Percentiles rank a stretch among this genome's conserved stretches.
Conservation (phyloP, 2,329 filamentous ascomycete species). For the Lecanicillium sp. region DNA sequence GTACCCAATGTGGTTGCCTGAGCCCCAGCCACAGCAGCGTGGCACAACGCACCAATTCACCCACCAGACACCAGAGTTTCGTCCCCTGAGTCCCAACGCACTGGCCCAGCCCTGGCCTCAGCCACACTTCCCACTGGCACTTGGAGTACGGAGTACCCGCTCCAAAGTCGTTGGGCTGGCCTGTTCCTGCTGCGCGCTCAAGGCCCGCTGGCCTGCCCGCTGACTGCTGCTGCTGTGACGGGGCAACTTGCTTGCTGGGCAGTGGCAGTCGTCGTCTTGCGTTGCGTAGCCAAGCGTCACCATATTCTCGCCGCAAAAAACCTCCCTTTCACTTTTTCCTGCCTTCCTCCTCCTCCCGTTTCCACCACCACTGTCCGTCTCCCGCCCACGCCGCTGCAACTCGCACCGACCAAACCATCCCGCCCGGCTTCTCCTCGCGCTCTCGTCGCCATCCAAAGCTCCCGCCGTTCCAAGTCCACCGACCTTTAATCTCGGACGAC, state of each 20-base stretch:
- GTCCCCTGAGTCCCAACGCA: neutral
- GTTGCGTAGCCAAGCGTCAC: constrained; percentile 10
- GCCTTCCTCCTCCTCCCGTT: too few relatives aligned
- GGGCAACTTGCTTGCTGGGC: constrained; percentile 1
- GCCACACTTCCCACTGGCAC: too few relatives aligned
- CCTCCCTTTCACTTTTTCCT: constrained; percentile 5
- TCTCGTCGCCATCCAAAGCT: too few relatives aligned
- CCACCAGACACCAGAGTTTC: neutral
- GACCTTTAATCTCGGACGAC: neutral
- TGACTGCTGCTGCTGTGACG: too few relatives aligned
- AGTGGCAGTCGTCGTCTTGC: neutral
- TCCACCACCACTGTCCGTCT: neutral
- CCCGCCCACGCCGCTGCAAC: neutral
- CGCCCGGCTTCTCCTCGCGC: neutral
- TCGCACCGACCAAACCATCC: too few relatives aligned
- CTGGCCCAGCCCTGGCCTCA: neutral
- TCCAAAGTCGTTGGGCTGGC: constrained; percentile 12
- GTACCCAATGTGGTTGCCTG: constrained; percentile 6
- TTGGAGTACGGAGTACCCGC: too few relatives aligned
- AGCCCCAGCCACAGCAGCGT: constrained; percentile 7
- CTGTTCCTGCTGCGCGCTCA: too few relatives aligned
- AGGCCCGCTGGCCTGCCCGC: too few relatives aligned
- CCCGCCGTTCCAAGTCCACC: neutral
- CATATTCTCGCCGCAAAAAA: constrained; percentile 5
- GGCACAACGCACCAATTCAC: neutral